phyloP scores from a whole-genome alignment of 768 basidiomycete genomes.

The Candolleomyces eurysporus region DNA sequence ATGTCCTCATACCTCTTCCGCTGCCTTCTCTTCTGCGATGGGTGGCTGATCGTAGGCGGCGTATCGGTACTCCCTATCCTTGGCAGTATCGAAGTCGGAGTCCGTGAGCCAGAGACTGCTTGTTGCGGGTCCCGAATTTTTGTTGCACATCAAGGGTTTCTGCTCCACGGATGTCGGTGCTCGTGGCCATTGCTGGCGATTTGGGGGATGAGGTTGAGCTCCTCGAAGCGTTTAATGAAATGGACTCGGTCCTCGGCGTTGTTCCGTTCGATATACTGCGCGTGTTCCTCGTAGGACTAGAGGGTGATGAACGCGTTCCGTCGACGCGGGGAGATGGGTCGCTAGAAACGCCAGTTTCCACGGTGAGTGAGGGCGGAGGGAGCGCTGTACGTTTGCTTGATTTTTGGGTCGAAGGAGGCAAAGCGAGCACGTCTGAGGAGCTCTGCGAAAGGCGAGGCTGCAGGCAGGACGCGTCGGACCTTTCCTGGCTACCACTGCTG shows the following conservation, averaged over 20 bases:
- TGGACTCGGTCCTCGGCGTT: constrained; percentile 63
- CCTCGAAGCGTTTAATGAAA: constrained; percentile 66
- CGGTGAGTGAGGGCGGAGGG: constrained; percentile 67
- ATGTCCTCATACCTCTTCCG: too few species aligned
- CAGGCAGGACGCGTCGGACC: too few species aligned
- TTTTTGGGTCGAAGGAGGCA: constrained; percentile 71
- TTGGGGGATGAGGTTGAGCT: constrained; percentile 52
- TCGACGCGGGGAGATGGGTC: constrained; percentile 66
- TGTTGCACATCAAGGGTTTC: too few species aligned
- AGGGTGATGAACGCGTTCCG: constrained; percentile 66
- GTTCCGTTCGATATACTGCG: constrained; percentile 78
- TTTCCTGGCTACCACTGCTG: too few species aligned
- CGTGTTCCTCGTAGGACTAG: constrained; percentile 63
- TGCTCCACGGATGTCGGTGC: too few species aligned
- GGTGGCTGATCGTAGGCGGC: neutral
- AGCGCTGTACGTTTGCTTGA: constrained; percentile 79
- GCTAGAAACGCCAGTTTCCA: constrained; percentile 85
- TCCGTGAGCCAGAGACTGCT: constrained; percentile 34
- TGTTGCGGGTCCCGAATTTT: constrained; percentile 34
- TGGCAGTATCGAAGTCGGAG: constrained; percentile 39
- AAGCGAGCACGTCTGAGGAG: constrained; percentile 83
- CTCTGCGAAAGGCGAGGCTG: constrained; percentile 69
- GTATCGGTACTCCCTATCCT: constrained; percentile 9
- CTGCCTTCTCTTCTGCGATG: constrained; percentile 9
- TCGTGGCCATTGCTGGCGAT: too few species aligned